phyloP scores from a whole-genome alignment of 2,329 filamentous ascomycete genomes.

The Xylariomycetidae sp. region DNA sequence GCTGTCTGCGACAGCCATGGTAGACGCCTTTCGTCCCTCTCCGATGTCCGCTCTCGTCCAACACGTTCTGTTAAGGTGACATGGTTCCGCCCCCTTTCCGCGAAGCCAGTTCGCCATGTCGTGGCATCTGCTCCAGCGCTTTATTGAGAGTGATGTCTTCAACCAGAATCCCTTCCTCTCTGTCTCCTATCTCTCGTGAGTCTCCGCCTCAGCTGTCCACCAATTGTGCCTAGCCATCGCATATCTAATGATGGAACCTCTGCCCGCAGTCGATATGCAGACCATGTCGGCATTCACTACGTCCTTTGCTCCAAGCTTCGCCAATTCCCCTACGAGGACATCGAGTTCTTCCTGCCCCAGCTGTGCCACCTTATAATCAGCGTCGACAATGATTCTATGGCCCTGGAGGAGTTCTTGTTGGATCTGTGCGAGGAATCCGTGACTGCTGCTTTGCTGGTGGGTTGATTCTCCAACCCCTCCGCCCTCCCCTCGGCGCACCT shows the following conservation, averaged over 20 bases:
- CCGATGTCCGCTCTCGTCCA: slow-evolving; percentile 18
- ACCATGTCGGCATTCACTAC: slow-evolving; percentile 86
- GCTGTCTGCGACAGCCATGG: slow-evolving; percentile 24
- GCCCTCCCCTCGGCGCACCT: slow-evolving; percentile 4
- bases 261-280: slow-evolving; percentile 70
- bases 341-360: slow-evolving; percentile 87
- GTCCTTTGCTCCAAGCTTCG: slow-evolving; percentile 83
- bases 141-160: slow-evolving; percentile 91
- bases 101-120: slow-evolving; percentile 49
- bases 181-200: slow-evolving; percentile 83
- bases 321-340: slow-evolving; percentile 84
- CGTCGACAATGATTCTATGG: slow-evolving; percentile 88
- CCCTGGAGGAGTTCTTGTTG: slow-evolving; percentile 78
- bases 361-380: slow-evolving; percentile 84
- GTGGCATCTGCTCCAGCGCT: slow-evolving; percentile 84
- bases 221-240: slow-evolving; percentile 3
- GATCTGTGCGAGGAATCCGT: slow-evolving; percentile 85
- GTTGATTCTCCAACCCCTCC: too few relatives aligned
- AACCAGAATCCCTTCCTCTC: slow-evolving; percentile 85
- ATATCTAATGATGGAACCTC: too few relatives aligned
- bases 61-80: slow-evolving; percentile 27
- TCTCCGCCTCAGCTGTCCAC: slow-evolving; percentile 3
- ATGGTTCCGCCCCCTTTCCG: slow-evolving; percentile 21
- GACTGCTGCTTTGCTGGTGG: slow-evolving; percentile 73
- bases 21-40: slow-evolving; percentile 18